phyloP scores from a whole-genome alignment of 768 basidiomycete genomes.

The Tephrocybe rancida region DNA sequence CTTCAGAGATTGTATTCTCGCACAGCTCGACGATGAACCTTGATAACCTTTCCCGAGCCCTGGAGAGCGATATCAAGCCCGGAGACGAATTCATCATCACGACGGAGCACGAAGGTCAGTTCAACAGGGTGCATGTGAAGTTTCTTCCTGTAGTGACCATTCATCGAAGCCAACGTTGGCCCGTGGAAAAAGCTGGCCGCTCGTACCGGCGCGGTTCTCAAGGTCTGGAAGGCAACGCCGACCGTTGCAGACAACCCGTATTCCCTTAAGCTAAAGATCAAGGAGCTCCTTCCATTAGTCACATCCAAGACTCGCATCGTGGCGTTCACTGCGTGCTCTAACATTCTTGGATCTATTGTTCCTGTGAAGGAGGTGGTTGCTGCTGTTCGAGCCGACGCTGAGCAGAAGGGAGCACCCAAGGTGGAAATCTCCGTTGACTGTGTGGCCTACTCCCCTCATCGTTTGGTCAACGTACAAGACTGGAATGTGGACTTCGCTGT shows the following conservation, averaged over 20 bases:
- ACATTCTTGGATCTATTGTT: conserved; percentile 68
- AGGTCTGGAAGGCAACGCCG: conserved; percentile 58
- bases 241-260: conserved; percentile 64
- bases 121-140: not conserved
- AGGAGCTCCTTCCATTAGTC: conserved; percentile 64
- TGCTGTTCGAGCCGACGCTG: conserved; percentile 52
- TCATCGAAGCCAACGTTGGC: conserved; percentile 62
- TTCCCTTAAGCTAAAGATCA: conserved; percentile 54
- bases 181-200: conserved; percentile 77
- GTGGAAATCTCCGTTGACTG: conserved; percentile 75
- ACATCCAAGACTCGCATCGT: conserved; percentile 68
- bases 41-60: conserved; percentile 66
- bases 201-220: conserved; percentile 53
- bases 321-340: conserved; percentile 76
- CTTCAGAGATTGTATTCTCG: conserved; percentile 67
- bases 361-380: conserved; percentile 60
- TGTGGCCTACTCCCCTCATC: conserved; percentile 79
- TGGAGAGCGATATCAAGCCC: conserved; percentile 53
- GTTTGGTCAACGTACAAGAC: conserved; percentile 66
- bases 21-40: conserved; percentile 68
- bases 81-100: conserved; percentile 82
- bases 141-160: not conserved
- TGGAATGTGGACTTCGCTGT: conserved; percentile 81
- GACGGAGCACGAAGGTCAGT: conserved; percentile 75
- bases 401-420: conserved; percentile 54